A percentile compares a stretch with the other conserved stretches of the same genome.
phyloP scores from a whole-genome alignment of 306 rosid species.

The Oemleria cerasiformis region DNA sequence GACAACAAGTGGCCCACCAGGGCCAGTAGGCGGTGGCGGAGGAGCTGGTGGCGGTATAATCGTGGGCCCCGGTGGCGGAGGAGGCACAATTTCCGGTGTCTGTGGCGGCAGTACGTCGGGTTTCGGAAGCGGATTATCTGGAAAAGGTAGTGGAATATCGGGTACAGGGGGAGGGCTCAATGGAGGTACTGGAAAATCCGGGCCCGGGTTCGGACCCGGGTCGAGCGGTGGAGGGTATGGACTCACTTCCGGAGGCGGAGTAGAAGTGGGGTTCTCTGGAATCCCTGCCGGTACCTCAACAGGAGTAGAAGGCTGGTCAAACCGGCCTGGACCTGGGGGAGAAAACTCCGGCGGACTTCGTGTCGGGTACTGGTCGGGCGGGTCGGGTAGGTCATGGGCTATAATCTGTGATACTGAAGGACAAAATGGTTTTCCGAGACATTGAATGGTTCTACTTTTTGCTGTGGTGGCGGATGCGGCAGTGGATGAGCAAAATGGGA shows the following conservation, averaged over 20 bases:
- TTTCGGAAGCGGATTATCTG: slow-evolving; percentile 11
- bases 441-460: neutral
- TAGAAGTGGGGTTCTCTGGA: slow-evolving; percentile 19
- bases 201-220: slow-evolving; percentile 28
- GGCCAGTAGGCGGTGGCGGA: slow-evolving; percentile 16
- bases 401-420: neutral
- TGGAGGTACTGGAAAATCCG: slow-evolving; percentile 45
- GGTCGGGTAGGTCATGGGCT: neutral
- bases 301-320: slow-evolving; percentile 27
- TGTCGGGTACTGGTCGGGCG: slow-evolving; percentile 29
- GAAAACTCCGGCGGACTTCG: slow-evolving; percentile 7
- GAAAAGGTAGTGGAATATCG: slow-evolving; percentile 26
- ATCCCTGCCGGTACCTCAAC: slow-evolving; percentile 25
- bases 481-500: slow-evolving; percentile 24
- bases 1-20: slow-evolving; percentile 4
- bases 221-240: slow-evolving; percentile 27
- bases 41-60: slow-evolving; percentile 30
- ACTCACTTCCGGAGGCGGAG: slow-evolving; percentile 35
- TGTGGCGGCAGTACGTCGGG: slow-evolving; percentile 38
- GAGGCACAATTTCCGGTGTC: slow-evolving; percentile 23
- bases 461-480: neutral
- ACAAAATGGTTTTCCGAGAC: neutral
- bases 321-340: neutral
- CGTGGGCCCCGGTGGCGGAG: slow-evolving; percentile 26
- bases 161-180: slow-evolving; percentile 35